Evolutionary conservation across 805 yeast genomes (phyloP).

Genomic region (Tetrapisispora arboricola): DNA sequence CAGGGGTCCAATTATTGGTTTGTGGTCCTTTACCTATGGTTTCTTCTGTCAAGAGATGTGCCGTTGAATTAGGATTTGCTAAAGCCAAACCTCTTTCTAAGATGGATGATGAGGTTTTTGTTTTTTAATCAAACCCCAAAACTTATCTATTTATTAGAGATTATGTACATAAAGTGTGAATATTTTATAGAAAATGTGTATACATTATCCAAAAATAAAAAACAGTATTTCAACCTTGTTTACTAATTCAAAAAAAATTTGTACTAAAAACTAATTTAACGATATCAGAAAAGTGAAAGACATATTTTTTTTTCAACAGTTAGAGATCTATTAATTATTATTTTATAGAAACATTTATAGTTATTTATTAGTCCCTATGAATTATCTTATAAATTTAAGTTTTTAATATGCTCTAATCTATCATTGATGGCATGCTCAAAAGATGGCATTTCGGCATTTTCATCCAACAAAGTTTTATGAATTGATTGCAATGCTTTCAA

Average conservation of each 20-base stretch:
- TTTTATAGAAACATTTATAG: too few relatives aligned
- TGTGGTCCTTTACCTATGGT: slow-evolving; percentile 97
- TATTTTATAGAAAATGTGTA: too few relatives aligned
- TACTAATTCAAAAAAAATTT: too few relatives aligned
- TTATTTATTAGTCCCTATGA: background rate
- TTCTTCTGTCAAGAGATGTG: slow-evolving; percentile 71
- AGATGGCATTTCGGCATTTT: slow-evolving; percentile 19
- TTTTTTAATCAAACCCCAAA: slow-evolving; percentile 40
- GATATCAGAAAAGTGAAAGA: too few relatives aligned
- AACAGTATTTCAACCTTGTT: too few relatives aligned
- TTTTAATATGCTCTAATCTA: slow-evolving; percentile 37
- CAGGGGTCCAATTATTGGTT: slow-evolving; percentile 48
- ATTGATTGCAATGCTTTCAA: slow-evolving; percentile 77
- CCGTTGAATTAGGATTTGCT: slow-evolving; percentile 59
- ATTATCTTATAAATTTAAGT: slow-evolving; percentile 21
- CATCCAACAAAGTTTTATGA: slow-evolving; percentile 64
- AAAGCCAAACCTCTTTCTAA: slow-evolving; percentile 86
- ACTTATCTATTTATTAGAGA: background rate
- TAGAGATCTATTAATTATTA: too few relatives aligned
- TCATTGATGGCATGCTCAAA: slow-evolving; percentile 33
- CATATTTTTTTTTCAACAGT: too few relatives aligned
- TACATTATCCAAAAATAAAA: too few relatives aligned
- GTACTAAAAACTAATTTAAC: too few relatives aligned
- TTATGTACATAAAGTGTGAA: background rate
- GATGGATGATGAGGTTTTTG: slow-evolving; percentile 83